Evolutionary conservation across 192 early-diverging fungal species (phyloP).

Genomic region (Backusella morwellensis): DNA sequence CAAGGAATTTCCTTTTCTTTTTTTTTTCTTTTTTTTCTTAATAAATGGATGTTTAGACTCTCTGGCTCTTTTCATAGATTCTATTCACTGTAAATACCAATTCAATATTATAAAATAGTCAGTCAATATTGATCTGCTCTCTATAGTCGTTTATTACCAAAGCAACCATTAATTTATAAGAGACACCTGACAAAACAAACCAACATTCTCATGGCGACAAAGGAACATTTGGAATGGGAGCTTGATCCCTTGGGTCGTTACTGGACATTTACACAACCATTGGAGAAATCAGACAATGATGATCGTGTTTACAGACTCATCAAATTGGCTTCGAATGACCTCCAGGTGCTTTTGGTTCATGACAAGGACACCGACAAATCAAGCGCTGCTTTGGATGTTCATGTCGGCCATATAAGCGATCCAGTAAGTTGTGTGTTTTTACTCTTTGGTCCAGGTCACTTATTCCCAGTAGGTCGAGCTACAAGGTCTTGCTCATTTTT

Average conservation of each 20-base stretch:
- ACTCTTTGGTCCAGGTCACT: neutral
- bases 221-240: conserved; percentile 16
- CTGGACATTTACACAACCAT: conserved; percentile 33
- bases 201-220: neutral
- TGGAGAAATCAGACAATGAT: conserved; percentile 55
- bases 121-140: neutral
- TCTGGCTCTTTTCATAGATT: neutral
- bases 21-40: neutral
- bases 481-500: conserved; percentile 82
- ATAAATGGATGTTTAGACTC: neutral
- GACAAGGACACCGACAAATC: conserved; percentile 73
- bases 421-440: conserved; percentile 45
- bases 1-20: neutral
- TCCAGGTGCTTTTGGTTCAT: conserved; percentile 67
- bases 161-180: neutral
- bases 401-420: conserved; percentile 78
- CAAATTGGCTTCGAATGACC: conserved; percentile 50
- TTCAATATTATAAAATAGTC: neutral
- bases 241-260: conserved; percentile 16
- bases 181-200: neutral
- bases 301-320: conserved; percentile 61
- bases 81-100: neutral
- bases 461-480: conserved; percentile 47
- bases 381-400: conserved; percentile 75
- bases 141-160: neutral